Conservation (phyloP, 345 rosid genomes). For the Gossypium raimondii region DNA sequence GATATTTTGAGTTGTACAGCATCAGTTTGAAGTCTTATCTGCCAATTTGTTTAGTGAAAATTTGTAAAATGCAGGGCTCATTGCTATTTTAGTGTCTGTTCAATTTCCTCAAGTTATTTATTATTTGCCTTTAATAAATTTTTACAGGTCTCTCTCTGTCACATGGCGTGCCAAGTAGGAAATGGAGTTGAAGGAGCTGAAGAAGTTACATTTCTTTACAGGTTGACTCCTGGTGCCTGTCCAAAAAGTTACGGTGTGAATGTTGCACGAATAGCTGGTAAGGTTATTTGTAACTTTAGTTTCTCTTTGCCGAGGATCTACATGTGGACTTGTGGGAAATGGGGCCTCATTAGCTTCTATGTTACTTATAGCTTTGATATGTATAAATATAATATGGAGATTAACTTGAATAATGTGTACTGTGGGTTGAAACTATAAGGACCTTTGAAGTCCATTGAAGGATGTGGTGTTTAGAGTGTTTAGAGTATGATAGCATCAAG, state of each 20-base stretch:
- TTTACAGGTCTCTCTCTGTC: constrained; percentile 78
- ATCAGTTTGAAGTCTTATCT: neutral
- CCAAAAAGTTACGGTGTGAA: constrained; percentile 98
- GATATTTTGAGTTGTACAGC: neutral
- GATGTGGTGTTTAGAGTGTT: neutral
- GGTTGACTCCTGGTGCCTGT: constrained; percentile 77
- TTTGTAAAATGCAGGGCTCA: neutral
- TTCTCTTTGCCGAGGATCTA: neutral
- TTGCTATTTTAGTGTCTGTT: neutral
- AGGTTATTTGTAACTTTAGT: constrained; percentile 9
- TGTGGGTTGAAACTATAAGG: neutral
- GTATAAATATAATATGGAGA: neutral
- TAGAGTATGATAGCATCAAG: neutral
- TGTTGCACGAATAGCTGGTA: constrained; percentile 96
- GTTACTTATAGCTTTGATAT: constrained; percentile 1
- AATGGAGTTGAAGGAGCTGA: constrained; percentile 56
- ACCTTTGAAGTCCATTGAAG: neutral
- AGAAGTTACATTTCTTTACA: constrained; percentile 86
- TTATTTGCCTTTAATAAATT: neutral
- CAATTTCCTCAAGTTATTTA: neutral
- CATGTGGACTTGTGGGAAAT: neutral
- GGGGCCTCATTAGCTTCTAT: neutral
- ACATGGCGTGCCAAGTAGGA: constrained; percentile 92
- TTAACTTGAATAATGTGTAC: neutral
- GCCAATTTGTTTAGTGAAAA: neutral